Evolutionary conservation across 192 early-diverging fungal genomes (phyloP).

Genomic region (Coemansia sp.): DNA sequence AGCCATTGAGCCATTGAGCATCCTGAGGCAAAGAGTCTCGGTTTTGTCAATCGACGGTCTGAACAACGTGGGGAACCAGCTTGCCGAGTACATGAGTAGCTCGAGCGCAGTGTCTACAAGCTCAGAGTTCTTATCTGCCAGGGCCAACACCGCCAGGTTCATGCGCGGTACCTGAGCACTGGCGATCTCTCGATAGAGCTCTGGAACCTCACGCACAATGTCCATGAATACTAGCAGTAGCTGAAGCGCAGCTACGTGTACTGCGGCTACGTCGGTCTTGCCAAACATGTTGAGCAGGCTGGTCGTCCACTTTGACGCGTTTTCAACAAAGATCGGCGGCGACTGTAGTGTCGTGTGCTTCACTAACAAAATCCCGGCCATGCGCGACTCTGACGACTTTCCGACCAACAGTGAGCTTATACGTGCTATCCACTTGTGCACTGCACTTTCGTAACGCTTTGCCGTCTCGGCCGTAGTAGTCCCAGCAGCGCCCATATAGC

Average conservation of each 20-base stretch:
- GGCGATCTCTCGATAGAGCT: conserved; percentile 42
- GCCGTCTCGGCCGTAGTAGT: conserved; percentile 13
- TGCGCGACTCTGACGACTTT: conserved; percentile 39
- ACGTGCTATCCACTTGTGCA: conserved; percentile 50
- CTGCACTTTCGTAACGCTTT: conserved; percentile 32
- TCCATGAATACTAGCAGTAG: conserved; percentile 42
- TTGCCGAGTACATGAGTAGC: conserved; percentile 32
- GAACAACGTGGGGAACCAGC: conserved; percentile 50
- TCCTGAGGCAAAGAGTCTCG: conserved; percentile 33
- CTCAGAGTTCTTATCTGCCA: conserved; percentile 40
- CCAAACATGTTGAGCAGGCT: conserved; percentile 28
- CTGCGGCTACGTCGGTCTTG: conserved; percentile 31
- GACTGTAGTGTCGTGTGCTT: conserved; percentile 50
- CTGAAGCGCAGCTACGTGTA: conserved; percentile 26
- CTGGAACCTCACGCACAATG: conserved; percentile 43
- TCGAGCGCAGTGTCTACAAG: conserved; percentile 24
- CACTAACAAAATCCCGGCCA: conserved; percentile 45
- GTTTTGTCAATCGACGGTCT: conserved; percentile 48
- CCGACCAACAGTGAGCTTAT: conserved; percentile 36
- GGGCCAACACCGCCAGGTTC: conserved; percentile 41
- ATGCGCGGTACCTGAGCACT: conserved; percentile 43
- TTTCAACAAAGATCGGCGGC: conserved; percentile 32
- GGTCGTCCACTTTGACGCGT: conserved; percentile 43
- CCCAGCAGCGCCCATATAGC: conserved; percentile 11
- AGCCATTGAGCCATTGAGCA: conserved; percentile 18